phyloP scores from a whole-genome alignment of 306 rosid species.

The Chamaecrista fasciculata region DNA sequence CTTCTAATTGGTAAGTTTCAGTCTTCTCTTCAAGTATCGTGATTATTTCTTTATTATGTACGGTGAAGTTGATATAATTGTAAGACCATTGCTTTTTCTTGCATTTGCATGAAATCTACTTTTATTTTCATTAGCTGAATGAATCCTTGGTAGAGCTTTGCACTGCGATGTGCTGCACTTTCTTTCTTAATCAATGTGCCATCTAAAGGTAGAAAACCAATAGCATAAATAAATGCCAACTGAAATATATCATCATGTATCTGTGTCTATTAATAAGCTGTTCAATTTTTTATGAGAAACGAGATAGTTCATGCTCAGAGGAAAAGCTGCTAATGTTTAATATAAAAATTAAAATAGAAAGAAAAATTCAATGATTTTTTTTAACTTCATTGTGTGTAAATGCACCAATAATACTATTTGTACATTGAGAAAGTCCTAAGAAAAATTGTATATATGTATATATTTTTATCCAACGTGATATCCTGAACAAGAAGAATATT shows the following conservation, averaged over 20 bases:
- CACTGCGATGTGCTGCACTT: neutral
- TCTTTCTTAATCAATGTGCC: conserved; percentile 17
- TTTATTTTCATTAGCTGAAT: conserved; percentile 5
- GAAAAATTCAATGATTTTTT: neutral
- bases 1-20: conserved; percentile 72
- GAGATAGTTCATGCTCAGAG: neutral
- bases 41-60: conserved; percentile 4
- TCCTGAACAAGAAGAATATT: neutral
- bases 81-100: conserved; percentile 6
- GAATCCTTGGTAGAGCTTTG: conserved; percentile 21
- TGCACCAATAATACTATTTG: neutral
- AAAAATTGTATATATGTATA: no score
- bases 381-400: neutral
- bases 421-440: neutral
- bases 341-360: neutral
- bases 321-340: neutral
- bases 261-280: neutral
- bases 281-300: neutral
- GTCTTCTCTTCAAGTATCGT: conserved; percentile 4
- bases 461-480: neutral
- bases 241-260: neutral
- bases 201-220: neutral
- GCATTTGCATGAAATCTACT: conserved; percentile 18
- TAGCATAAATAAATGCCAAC: neutral
- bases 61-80: conserved; percentile 12